Base-by-base conservation (phyloP, 1,139 yeast species). In the Suhomyces kunorum region DNA sequence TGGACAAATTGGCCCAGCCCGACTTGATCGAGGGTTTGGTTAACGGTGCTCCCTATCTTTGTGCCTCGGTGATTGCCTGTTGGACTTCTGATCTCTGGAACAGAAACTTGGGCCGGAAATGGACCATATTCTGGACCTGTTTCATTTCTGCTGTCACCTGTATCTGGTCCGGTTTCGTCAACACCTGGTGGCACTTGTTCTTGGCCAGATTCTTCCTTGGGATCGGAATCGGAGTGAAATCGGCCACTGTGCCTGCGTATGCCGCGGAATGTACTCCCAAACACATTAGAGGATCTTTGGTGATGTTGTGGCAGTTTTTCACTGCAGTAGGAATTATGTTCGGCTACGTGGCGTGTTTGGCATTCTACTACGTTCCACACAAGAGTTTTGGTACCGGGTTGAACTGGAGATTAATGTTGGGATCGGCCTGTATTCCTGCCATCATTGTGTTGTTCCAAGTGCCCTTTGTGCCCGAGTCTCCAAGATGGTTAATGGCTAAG, bases 221-320 rank as follows among this genome's bases (percentile, higher is more conserved):
- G 18, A 73, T 85, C 44, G 94, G 94, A 44, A 74, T 87, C 50
- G 95, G 95, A 44, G 85, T 87, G 40, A 84, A 84, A 56, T 80
- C 87, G n/a, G 83, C 90, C 5, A 85, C 92, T 14, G 87, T 84
- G 11, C 92, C 94, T 8, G 87, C 87, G 12, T 84, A 82, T 55
- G 76, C 89, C 20, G 89, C 94, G 6, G 95, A 87, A 58, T 82
- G 88, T 59, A 70, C 87, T 3, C 95, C 95, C 3, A 81, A 84
- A 28, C 73, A 74, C 25, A 80, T 86, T 47, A 74, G 95, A 57
- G 95, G 95, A 48, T 79, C 89, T 2, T 66, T 87, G 47, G 89
- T 86, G 38, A 85, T 86, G 92, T 76, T 83, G 69, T 87, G 95
- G 95, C 95, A 87, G 65, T 77, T 84, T 60, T 86, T 86, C 76